Evolutionary conservation across 75 land plant genomes (phyloP).

Genomic region (Selaginella tamariscina): DNA sequence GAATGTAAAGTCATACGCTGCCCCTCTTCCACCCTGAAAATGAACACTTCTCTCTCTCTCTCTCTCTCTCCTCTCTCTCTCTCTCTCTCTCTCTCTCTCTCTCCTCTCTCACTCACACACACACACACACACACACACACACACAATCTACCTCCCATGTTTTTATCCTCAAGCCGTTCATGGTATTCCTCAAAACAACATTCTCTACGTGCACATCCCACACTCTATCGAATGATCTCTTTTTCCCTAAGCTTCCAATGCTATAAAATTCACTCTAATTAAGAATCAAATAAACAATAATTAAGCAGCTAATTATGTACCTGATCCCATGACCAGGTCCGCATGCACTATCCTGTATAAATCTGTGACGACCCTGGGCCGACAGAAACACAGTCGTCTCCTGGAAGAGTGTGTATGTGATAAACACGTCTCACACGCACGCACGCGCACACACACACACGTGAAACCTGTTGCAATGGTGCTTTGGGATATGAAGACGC

Average conservation of each 20-base stretch:
- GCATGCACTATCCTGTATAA: conserved; percentile 3
- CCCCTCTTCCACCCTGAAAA: not conserved
- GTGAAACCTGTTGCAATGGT: not conserved
- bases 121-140: no score
- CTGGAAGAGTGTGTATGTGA: not conserved
- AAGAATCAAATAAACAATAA: not conserved
- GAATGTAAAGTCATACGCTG: not conserved
- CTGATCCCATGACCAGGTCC: conserved; percentile 24
- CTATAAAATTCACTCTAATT: no score
- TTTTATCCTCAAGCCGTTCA: conserved; percentile 4
- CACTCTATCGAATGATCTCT: not conserved
- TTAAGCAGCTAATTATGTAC: not conserved
- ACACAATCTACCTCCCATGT: conserved; percentile 3
- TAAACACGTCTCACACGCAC: not conserved
- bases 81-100: no score
- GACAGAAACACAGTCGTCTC: conserved; percentile 9
- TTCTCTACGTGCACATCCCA: not conserved
- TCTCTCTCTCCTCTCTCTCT: no score
- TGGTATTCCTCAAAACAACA: not conserved
- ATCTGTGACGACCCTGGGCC: conserved; percentile 1
- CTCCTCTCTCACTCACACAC: no score
- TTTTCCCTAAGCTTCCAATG: conserved; percentile 9
- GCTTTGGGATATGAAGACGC: not conserved
- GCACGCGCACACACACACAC: not conserved
- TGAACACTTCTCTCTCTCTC: no score